A percentile compares a stretch with the other conserved stretches of the same genome.
phyloP scores from a whole-genome alignment of 495 filamentous ascomycete species.

The Parachaetomium inaequale region DNA sequence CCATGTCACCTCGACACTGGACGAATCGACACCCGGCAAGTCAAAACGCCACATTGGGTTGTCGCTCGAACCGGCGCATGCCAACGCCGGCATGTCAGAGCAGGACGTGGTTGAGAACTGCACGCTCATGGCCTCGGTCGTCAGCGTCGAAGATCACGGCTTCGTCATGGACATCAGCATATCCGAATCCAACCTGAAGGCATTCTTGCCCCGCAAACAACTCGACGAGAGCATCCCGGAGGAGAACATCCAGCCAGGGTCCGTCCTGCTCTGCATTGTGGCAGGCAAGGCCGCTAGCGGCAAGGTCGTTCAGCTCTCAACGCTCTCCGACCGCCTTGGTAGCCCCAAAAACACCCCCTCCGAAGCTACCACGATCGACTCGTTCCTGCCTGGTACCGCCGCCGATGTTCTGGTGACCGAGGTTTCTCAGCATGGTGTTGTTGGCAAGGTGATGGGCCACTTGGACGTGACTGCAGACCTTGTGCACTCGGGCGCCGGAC shows the following conservation, averaged over 20 bases:
- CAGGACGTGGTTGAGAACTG: conserved; percentile 66
- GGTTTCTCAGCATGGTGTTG: conserved; percentile 52
- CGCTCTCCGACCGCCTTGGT: conserved; percentile 62
- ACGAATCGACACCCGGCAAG: conserved; percentile 56
- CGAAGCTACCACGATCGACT: conserved; percentile 78
- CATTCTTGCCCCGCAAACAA: conserved; percentile 88
- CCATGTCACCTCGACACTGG: conserved; percentile 71
- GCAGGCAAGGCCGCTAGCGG: conserved; percentile 70
- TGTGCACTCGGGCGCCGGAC: conserved; percentile 76
- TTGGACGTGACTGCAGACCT: conserved; percentile 85
- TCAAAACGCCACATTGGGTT: conserved; percentile 79
- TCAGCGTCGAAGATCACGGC: conserved; percentile 92
- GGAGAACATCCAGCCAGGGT: conserved; percentile 58
- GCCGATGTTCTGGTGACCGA: conserved; percentile 83
- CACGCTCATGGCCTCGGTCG: conserved; percentile 80
- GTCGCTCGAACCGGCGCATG: conserved; percentile 67
- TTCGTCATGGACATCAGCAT: conserved; percentile 89
- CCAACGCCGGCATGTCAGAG: conserved; percentile 68
- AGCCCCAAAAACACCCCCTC: conserved; percentile 66
- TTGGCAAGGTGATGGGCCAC: conserved; percentile 88
- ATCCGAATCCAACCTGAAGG: conserved; percentile 60
- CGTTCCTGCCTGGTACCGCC: conserved; percentile 85
- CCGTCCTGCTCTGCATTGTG: conserved; percentile 78
- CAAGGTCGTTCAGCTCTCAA: conserved; percentile 82
- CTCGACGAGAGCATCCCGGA: conserved; percentile 63